Conservation (phyloP, 2,329 filamentous ascomycete species). For the Penicillium corylophilum region DNA sequence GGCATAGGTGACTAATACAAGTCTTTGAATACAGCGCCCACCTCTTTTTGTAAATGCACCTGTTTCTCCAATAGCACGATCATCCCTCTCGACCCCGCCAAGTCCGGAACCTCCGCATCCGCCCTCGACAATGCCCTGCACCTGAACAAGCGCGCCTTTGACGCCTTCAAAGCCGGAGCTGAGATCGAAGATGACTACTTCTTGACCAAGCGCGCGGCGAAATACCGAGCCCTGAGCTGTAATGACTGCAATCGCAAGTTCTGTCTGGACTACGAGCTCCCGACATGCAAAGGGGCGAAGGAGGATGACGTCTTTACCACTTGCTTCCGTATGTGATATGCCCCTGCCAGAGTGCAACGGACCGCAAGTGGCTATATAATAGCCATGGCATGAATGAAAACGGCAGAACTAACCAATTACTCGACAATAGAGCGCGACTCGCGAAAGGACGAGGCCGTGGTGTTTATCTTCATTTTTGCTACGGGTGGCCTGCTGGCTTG, state of each 20-base stretch:
- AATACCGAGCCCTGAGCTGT: constrained; percentile 53
- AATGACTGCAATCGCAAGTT: constrained; percentile 68
- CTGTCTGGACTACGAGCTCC: constrained; percentile 62
- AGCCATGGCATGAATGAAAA: not conserved
- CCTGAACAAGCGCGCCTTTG: constrained; percentile 19
- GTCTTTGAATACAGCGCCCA: constrained; percentile 36
- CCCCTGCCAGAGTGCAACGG: not conserved
- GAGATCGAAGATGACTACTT: constrained; percentile 6
- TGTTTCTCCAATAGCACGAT: constrained; percentile 68
- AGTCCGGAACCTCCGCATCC: constrained; percentile 22
- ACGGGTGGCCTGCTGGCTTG: constrained; percentile 61
- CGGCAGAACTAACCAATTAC: constrained; percentile 7
- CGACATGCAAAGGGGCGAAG: constrained; percentile 60
- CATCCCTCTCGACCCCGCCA: constrained; percentile 57
- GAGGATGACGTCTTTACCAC: constrained; percentile 65
- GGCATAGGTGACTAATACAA: not conserved
- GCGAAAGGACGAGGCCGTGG: constrained; percentile 65
- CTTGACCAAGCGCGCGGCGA: constrained; percentile 28
- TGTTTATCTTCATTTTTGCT: constrained; percentile 65
- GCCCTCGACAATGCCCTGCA: constrained; percentile 21
- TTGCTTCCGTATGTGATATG: constrained; percentile 57
- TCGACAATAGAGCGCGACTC: constrained; percentile 59
- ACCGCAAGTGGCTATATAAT: not conserved
- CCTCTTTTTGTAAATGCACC: constrained; percentile 71
- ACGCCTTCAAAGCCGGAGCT: constrained; percentile 14